Conservation (phyloP, 73 alveolate species). For the Loxodes magnus region DNA sequence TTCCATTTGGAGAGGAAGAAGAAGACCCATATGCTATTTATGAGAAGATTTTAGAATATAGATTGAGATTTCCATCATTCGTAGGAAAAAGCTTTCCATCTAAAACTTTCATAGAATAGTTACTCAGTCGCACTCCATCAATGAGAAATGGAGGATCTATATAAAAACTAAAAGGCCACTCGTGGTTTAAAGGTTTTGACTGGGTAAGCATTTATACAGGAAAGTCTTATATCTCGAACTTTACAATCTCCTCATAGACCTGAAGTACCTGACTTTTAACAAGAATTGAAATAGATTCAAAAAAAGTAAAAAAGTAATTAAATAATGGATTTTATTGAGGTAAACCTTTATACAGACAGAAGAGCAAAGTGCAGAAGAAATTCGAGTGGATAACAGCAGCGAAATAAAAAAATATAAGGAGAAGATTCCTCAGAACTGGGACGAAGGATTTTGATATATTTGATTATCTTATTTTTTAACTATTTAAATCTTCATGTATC, state of each 20-base stretch:
- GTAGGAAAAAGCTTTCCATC: constrained; percentile 1
- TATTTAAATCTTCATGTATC: no score
- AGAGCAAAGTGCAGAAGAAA: neutral
- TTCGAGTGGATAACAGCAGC: neutral
- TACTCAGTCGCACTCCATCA: neutral
- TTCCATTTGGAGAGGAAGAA: constrained; percentile 60
- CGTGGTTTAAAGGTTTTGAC: neutral
- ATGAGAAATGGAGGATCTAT: neutral
- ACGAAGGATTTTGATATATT: constrained; percentile 1
- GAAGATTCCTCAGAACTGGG: constrained; percentile 13
- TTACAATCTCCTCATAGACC: constrained; percentile 10
- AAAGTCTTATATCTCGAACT: neutral
- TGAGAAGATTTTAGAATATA: constrained; percentile 22
- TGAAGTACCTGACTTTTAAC: neutral
- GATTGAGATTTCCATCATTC: constrained; percentile 20
- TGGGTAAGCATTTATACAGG: no score
- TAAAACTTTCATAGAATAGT: neutral
- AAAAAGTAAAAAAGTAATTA: no score
- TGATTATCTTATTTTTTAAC: no score
- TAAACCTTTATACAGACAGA: no score
- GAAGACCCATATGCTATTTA: constrained; percentile 54
- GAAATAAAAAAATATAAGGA: constrained; percentile 3
- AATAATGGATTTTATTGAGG: no score
- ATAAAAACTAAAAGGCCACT: neutral
- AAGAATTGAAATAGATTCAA: neutral